Evolutionary conservation across 2,329 filamentous ascomycete genomes (phyloP).

Genomic region (Microcera coccophila): DNA sequence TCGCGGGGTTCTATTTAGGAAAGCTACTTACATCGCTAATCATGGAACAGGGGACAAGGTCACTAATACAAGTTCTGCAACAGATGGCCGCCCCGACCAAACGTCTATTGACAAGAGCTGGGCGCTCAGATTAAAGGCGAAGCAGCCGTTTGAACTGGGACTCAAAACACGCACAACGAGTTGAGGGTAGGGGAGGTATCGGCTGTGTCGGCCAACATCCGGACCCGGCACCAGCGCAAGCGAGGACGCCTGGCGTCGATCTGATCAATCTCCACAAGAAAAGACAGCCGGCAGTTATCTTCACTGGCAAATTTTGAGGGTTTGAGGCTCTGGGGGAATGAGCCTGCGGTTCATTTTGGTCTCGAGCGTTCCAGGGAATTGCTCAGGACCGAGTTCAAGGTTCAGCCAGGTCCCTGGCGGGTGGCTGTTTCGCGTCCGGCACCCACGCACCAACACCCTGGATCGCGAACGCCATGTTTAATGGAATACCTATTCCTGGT

Average conservation of each 20-base stretch:
- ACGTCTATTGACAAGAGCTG: too few species aligned
- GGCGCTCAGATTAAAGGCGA: too few species aligned
- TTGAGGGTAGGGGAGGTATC: not conserved
- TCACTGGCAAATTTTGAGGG: too few species aligned
- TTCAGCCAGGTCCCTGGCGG: conserved; percentile 1
- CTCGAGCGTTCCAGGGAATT: not conserved
- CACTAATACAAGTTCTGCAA: too few species aligned
- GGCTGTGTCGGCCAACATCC: not conserved
- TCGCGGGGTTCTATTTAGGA: not conserved
- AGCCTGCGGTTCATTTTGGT: not conserved
- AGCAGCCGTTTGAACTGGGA: too few species aligned
- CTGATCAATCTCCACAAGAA: not conserved
- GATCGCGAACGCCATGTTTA: not conserved
- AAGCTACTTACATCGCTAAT: not conserved
- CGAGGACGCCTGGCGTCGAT: not conserved
- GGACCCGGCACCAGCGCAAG: not conserved
- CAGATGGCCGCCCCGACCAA: too few species aligned
- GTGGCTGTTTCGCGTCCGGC: not conserved
- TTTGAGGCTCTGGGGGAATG: not conserved
- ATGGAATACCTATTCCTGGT: not conserved
- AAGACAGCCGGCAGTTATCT: not conserved
- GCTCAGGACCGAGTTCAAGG: not conserved
- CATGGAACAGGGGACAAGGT: too few species aligned
- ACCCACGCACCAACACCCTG: not conserved
- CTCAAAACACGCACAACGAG: too few species aligned